Evolutionary conservation across 1,284 basidiomycete genomes (phyloP).

Genomic region (Ceratorhiza oryzae-sativae): DNA sequence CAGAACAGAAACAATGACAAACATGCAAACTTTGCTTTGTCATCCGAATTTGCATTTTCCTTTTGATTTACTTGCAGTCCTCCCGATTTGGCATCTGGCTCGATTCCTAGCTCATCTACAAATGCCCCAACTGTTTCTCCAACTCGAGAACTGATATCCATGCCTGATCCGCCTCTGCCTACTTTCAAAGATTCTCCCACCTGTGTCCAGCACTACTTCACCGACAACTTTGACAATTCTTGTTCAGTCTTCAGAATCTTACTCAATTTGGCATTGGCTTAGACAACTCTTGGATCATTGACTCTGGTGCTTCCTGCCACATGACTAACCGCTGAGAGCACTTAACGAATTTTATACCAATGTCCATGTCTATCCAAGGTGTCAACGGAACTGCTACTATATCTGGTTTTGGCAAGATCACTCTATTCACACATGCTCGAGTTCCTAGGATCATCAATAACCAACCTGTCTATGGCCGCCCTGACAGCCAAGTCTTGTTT

Average conservation of each 20-base stretch:
- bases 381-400: not conserved
- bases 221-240: not conserved
- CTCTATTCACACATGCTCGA: not conserved
- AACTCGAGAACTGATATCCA: not conserved
- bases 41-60: not conserved
- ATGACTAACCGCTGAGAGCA: not conserved
- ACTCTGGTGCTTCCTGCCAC: constrained; percentile 20
- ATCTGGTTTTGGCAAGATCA: not conserved
- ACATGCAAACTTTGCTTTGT: not conserved
- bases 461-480: not conserved
- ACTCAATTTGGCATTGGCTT: constrained; percentile 3
- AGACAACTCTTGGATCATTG: constrained; percentile 15
- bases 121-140: not conserved
- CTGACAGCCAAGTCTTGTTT: not conserved
- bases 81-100: too few species aligned
- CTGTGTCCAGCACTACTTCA: not conserved
- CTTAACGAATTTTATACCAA: not conserved
- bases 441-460: not conserved
- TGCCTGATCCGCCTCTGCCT: not conserved
- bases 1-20: not conserved
- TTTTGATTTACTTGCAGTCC: not conserved
- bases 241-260: not conserved
- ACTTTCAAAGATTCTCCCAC: not conserved
- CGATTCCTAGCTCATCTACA: not conserved
- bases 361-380: not conserved